Evolutionary conservation across 75 land plant genomes (phyloP).

Genomic region (Pseudotsuga menziesii): DNA sequence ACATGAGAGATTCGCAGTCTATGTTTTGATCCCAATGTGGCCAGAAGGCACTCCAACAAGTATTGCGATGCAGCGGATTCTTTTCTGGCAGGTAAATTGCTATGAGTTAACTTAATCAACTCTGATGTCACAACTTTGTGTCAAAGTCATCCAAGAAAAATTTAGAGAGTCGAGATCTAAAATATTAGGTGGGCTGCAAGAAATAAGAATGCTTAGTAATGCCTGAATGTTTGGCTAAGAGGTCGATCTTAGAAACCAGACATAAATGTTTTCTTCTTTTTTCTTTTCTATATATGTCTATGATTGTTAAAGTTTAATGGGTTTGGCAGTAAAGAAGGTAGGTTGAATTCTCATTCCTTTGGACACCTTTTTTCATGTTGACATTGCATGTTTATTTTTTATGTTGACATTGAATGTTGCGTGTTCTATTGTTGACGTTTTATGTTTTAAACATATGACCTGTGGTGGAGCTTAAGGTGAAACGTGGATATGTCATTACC

Average conservation of each 20-base stretch:
- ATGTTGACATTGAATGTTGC: neutral
- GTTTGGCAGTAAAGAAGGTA: neutral
- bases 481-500: too few relatives aligned
- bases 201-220: neutral
- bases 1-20: constrained; percentile 63
- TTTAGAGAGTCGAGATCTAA: neutral
- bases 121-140: neutral
- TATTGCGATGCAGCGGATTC: constrained; percentile 63
- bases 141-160: neutral
- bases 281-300: neutral
- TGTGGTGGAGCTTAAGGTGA: too few relatives aligned
- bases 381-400: neutral
- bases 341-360: neutral
- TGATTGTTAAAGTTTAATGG: neutral
- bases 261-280: neutral
- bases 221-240: neutral
- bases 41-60: constrained; percentile 75
- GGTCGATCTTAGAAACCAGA: neutral
- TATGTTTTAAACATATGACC: too few relatives aligned
- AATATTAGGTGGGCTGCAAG: neutral
- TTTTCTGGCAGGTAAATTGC: constrained; percentile 61
- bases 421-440: too few relatives aligned
- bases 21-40: constrained; percentile 78
- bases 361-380: neutral
- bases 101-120: neutral